Evolutionary conservation across 257 asterid species (phyloP).

Genomic region (Euphrasia confusa): DNA sequence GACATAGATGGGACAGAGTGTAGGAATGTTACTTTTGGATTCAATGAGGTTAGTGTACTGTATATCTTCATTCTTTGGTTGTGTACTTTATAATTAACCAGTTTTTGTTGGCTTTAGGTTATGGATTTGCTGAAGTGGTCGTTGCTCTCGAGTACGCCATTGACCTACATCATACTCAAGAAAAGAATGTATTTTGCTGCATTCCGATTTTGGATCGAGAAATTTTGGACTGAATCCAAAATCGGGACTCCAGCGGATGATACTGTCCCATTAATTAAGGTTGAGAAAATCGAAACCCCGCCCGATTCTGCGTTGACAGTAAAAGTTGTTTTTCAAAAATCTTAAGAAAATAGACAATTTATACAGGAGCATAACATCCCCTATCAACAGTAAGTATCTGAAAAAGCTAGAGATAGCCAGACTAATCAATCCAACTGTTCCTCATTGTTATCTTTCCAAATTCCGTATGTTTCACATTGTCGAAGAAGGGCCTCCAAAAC

Average conservation of each 20-base stretch:
- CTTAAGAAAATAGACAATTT: slow-evolving; percentile 14
- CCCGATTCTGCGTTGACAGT: neutral
- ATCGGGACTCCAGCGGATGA: too few species aligned
- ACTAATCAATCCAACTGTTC: slow-evolving; percentile 2
- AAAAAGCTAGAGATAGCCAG: neutral
- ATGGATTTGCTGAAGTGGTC: slow-evolving; percentile 13
- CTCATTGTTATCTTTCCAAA: neutral
- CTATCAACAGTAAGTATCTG: neutral
- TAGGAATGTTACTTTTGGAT: neutral
- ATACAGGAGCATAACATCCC: slow-evolving; percentile 1
- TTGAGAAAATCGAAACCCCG: neutral
- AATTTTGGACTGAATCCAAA: too few species aligned
- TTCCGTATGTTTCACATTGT: neutral
- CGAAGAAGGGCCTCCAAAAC: neutral
- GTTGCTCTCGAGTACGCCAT: slow-evolving; percentile 16
- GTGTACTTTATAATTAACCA: too few species aligned
- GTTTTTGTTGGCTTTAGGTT: neutral
- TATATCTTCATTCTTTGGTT: neutral
- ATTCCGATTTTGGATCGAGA: neutral
- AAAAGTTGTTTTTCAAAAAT: slow-evolving; percentile 15
- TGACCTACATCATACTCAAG: slow-evolving; percentile 5
- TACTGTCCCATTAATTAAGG: too few species aligned
- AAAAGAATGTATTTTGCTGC: neutral
- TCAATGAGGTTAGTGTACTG: slow-evolving; percentile 16
- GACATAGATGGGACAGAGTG: slow-evolving; percentile 8